Percentiles rank a stretch among this genome's conserved stretches.
These are phyloP conservation scores for Cercospora sp. DNA, from an alignment of 2,329 filamentous ascomycete genomes.

Conservation along the genomic window DNA sequence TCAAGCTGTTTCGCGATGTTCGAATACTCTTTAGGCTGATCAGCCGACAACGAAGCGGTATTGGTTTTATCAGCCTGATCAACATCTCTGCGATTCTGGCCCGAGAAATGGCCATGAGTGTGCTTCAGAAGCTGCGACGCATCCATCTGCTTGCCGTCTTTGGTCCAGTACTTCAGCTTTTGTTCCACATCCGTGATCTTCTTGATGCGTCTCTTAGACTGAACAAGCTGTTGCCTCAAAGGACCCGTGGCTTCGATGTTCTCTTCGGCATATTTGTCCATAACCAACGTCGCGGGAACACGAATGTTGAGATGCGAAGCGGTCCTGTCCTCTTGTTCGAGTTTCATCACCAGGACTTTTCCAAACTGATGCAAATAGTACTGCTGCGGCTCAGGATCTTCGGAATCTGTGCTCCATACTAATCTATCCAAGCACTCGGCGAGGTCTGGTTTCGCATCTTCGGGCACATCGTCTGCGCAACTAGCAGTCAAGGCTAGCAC, in stretches of 20 bases:
- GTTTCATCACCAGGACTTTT: conserved; percentile 57
- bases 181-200: conserved; percentile 41
- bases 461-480: conserved; percentile 6
- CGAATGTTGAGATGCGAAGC: conserved; percentile 47
- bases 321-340: conserved; percentile 40
- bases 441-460: conserved; percentile 20
- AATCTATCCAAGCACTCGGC: conserved; percentile 34
- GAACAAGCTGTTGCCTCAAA: conserved; percentile 47
- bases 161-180: conserved; percentile 40
- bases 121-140: conserved; percentile 42
- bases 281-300: conserved; percentile 56
- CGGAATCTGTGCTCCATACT: conserved; percentile 35
- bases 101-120: conserved; percentile 37
- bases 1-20: conserved; percentile 38
- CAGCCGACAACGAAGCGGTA: conserved; percentile 18
- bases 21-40: conserved; percentile 29
- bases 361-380: conserved; percentile 49
- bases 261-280: conserved; percentile 60
- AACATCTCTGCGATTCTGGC: conserved; percentile 29
- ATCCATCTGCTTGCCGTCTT: conserved; percentile 37
- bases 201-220: conserved; percentile 34
- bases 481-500: not conserved
- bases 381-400: conserved; percentile 28
- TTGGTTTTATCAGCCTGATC: conserved; percentile 29
- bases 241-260: conserved; percentile 51